Conservation (phyloP, 257 asterid genomes). For the Capsicum baccatum region DNA sequence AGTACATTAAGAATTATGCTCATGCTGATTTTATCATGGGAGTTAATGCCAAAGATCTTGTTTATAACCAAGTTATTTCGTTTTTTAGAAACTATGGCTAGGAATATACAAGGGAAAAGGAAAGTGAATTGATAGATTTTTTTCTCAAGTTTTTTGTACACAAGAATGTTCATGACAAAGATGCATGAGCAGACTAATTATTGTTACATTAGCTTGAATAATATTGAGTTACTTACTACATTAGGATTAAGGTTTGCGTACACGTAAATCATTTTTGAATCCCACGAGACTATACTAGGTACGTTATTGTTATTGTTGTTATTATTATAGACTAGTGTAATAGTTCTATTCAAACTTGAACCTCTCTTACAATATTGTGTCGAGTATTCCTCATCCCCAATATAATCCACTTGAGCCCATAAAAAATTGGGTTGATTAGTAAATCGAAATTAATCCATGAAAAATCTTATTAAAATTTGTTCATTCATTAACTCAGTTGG, state of each 20-base stretch:
- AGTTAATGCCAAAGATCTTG: slow-evolving; percentile 53
- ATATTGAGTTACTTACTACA: background rate
- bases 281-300: background rate
- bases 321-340: too few relatives aligned
- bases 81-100: slow-evolving; percentile 40
- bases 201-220: background rate
- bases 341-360: too few relatives aligned
- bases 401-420: too few relatives aligned
- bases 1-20: slow-evolving; percentile 53
- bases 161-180: background rate
- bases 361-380: too few relatives aligned
- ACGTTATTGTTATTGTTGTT: too few relatives aligned
- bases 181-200: background rate
- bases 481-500: too few relatives aligned
- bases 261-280: background rate
- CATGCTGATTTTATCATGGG: slow-evolving; percentile 59
- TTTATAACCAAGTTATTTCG: slow-evolving; percentile 54
- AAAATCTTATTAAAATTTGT: too few relatives aligned
- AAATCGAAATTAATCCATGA: too few relatives aligned
- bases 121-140: background rate
- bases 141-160: background rate
- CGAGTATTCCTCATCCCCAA: too few relatives aligned
- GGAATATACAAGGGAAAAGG: background rate
- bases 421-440: too few relatives aligned
- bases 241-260: background rate